Percentiles rank a stretch among this genome's conserved stretches.
Conservation (phyloP, 441 rosid species). For the Erodium texanum region DNA sequence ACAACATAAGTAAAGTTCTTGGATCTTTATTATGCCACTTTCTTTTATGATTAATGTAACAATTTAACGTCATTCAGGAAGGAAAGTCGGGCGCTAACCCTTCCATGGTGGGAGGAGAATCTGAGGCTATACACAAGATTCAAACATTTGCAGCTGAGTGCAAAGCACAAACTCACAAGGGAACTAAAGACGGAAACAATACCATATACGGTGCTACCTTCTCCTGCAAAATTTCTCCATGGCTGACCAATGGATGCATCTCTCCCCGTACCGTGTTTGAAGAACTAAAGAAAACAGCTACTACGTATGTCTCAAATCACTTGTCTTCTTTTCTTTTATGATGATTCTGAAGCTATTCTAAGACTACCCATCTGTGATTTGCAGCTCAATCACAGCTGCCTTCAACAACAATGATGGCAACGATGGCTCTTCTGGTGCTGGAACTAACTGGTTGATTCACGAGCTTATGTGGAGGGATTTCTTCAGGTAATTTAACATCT, state of each 20-base stretch:
- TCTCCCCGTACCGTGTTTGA: conserved; percentile 90
- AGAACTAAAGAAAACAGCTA: conserved; percentile 69
- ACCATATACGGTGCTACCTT: conserved; percentile 82
- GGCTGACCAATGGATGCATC: conserved; percentile 84
- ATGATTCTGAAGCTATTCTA: not conserved
- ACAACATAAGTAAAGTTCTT: too few species aligned
- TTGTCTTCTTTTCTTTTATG: too few species aligned
- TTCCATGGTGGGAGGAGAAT: conserved; percentile 86
- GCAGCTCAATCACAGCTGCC: conserved; percentile 43
- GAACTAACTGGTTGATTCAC: conserved; percentile 76
- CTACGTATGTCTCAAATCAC: conserved; percentile 33
- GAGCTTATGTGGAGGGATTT: conserved; percentile 99
- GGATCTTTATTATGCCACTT: too few species aligned
- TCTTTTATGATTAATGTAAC: too few species aligned
- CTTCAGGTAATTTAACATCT: conserved; percentile 96
- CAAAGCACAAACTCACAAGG: conserved; percentile 46
- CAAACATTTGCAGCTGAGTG: conserved; percentile 66
- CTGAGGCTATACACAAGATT: conserved; percentile 67
- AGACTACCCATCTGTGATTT: conserved; percentile 12
- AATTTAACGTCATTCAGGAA: conserved; percentile 34
- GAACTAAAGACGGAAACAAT: conserved; percentile 44
- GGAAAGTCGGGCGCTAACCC: conserved; percentile 39
- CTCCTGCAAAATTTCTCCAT: conserved; percentile 93
- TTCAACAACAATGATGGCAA: conserved; percentile 31
- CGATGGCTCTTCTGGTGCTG: conserved; percentile 43